A percentile compares a stretch with the other conserved stretches of the same genome.
Conservation (phyloP, 345 rosid species). For the Eucalyptus marginata region DNA sequence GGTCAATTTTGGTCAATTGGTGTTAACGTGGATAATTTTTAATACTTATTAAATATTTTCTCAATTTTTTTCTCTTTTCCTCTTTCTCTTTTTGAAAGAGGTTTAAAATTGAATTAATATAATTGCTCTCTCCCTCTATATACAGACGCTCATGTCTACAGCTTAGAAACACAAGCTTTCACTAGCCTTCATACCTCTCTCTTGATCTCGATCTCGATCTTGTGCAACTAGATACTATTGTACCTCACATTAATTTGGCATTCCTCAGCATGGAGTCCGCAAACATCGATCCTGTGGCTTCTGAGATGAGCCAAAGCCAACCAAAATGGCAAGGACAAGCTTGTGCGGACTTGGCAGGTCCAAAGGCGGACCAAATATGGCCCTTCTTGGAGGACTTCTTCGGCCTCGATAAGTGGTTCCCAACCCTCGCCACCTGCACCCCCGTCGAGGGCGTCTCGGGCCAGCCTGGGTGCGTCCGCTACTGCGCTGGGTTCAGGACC, state of each 20-base stretch:
- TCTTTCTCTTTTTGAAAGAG: not conserved
- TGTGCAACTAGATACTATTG: not conserved
- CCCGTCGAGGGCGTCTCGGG: slow-evolving; percentile 21
- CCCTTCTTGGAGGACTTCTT: slow-evolving; percentile 35
- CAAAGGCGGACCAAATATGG: slow-evolving; percentile 31
- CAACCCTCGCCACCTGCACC: slow-evolving; percentile 26
- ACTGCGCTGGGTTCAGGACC: slow-evolving; percentile 40
- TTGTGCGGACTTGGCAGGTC: not conserved
- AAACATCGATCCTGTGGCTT: not conserved
- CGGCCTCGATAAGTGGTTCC: slow-evolving; percentile 40
- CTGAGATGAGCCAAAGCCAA: not conserved
- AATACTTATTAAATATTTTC: too few relatives aligned
- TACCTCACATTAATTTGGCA: not conserved
- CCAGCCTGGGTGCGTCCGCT: slow-evolving; percentile 37
- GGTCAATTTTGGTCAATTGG: too few relatives aligned
- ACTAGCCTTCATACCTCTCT: not conserved
- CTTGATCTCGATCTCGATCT: not conserved
- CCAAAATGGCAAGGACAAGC: slow-evolving; percentile 38
- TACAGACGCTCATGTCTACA: not conserved
- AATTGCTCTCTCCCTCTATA: not conserved
- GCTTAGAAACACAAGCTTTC: not conserved
- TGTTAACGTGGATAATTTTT: too few relatives aligned
- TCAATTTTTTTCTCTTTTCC: too few relatives aligned
- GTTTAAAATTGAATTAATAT: too few relatives aligned
- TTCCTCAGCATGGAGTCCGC: not conserved